Evolutionary conservation across 192 early-diverging fungal genomes (phyloP), one percentile per base, ranked within the genome.

Genomic region (Coemansia sp.): DNA sequence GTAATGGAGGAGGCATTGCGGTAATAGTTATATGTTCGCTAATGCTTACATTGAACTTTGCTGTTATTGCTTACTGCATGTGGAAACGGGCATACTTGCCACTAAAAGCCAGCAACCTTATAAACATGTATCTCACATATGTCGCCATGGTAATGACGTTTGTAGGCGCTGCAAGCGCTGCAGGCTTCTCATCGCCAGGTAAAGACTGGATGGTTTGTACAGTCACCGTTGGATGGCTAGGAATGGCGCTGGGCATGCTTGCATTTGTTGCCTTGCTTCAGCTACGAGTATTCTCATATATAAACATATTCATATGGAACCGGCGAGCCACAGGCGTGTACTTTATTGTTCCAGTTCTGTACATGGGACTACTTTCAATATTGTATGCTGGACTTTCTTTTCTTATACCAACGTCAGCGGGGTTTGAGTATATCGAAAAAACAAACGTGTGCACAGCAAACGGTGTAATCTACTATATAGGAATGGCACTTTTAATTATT

Each of bases 81-180:
- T 24, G 59, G 21, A 71, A 63, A 45, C 72, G 77, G 54, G 51
- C 56, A 32, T 80, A 80, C 63, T 29, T 75, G 32, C 77, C 77
- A 24, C 24, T 80, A 7, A 74, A 63, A 53, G 23, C 66, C 5
- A 59, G 51, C 24, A 74, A 80, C 22, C 58, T 80, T n/a, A 25
- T 43, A 41, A 80, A 68, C 38, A 80, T 80, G 72, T 68, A 70
- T 23, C 39, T 80, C 10, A 65, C 77, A 17, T 75, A 60, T 47
- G 56, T 65, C 5, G 37, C 72, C 2, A 75, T 75, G 66, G 29
- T 75, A 17, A 64, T 74, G 71, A 65, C 71, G 11, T 80, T 80
- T 59, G 55, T 80, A 43, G 77, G 77, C 1, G 63, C 60, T 17
- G 56, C 54, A 17, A 61, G 45, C 49, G 55, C 63, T 10, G 49